These are phyloP conservation scores for Penicillium argentinense DNA, from an alignment of 495 filamentous ascomycete species.

Conservation along the genomic window DNA sequence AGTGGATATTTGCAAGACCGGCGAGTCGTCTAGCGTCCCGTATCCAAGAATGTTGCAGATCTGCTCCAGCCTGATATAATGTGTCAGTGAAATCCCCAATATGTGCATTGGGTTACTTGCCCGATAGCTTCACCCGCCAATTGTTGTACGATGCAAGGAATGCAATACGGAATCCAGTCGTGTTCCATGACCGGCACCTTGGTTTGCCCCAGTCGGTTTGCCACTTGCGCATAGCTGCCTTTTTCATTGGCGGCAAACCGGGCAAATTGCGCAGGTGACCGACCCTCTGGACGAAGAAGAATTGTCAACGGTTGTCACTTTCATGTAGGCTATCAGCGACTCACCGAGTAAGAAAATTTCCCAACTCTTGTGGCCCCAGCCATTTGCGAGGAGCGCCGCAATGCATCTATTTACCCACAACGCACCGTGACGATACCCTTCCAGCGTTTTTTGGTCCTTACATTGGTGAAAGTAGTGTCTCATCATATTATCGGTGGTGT, in stretches of 20 bases:
- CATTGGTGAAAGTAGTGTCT: neutral
- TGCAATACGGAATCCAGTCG: neutral
- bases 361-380: neutral
- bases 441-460: too few species aligned
- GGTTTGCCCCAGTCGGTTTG: neutral
- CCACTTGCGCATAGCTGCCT: neutral
- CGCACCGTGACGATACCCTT: neutral
- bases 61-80: neutral
- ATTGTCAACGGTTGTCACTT: neutral
- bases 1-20: neutral
- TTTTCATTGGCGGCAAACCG: neutral
- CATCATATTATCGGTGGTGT: neutral
- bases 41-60: neutral
- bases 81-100: neutral
- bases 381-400: neutral
- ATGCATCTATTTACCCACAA: neutral
- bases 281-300: neutral
- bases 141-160: neutral
- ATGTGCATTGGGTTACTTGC: neutral
- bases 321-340: neutral
- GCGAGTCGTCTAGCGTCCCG: neutral
- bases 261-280: neutral
- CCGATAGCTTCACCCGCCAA: neutral
- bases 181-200: neutral
- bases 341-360: neutral